phyloP scores from a whole-genome alignment of 345 rosid species.

The Brassica nigra region DNA sequence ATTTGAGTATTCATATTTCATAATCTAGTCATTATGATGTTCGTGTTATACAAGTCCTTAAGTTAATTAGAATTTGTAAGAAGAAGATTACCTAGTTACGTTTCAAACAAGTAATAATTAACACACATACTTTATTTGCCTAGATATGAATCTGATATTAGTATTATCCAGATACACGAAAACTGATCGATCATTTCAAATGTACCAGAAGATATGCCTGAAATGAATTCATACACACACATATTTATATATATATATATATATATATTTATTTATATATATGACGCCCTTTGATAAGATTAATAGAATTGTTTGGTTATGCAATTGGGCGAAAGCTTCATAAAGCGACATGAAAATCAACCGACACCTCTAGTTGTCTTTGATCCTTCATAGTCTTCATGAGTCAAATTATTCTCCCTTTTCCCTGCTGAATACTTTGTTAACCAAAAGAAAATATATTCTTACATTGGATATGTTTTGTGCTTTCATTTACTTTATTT shows the following conservation, averaged over 20 bases:
- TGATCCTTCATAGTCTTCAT: slow-evolving; percentile 28
- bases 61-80: not conserved
- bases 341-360: slow-evolving; percentile 25
- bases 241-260: too few relatives aligned
- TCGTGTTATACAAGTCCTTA: slow-evolving; percentile 27
- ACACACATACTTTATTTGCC: not conserved
- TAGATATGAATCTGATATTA: slow-evolving; percentile 1
- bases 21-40: slow-evolving; percentile 9
- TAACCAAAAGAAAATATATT: not conserved
- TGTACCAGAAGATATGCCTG: not conserved
- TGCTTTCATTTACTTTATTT: not conserved
- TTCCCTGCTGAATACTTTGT: not conserved
- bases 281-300: slow-evolving; percentile 12
- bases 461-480: not conserved
- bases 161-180: not conserved
- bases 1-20: slow-evolving; percentile 1
- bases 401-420: slow-evolving; percentile 9
- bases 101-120: slow-evolving; percentile 13
- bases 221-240: not conserved
- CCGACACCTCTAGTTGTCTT: slow-evolving; percentile 21
- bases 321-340: slow-evolving; percentile 32
- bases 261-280: not conserved
- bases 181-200: not conserved
- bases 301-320: slow-evolving; percentile 11
- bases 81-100: not conserved